A percentile compares a stretch with the other conserved stretches of the same genome.
phyloP scores from a whole-genome alignment of 1,284 basidiomycete genomes.

The Gymnopus androsaceus region DNA sequence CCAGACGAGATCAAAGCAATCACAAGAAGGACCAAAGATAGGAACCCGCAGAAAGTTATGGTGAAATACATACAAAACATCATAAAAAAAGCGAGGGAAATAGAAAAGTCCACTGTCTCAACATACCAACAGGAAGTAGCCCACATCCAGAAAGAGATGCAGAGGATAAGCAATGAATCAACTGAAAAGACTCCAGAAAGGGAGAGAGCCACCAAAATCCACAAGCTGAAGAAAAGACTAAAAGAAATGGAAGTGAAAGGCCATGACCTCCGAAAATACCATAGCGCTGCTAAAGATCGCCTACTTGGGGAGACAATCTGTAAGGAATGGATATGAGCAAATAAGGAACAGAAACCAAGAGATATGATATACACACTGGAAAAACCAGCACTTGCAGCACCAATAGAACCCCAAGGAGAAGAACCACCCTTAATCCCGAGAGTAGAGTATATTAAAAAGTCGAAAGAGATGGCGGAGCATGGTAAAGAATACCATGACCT shows the following conservation, averaged over 20 bases:
- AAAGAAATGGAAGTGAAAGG: too few relatives aligned
- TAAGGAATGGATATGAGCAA: slow-evolving; percentile 27
- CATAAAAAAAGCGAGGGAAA: slow-evolving; percentile 2
- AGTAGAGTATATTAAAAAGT: not conserved
- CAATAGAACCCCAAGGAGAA: not conserved
- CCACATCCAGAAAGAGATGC: slow-evolving; percentile 10
- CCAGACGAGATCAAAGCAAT: too few relatives aligned
- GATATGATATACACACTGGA: slow-evolving; percentile 19
- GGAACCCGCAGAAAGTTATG: slow-evolving; percentile 10
- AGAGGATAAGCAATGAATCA: too few relatives aligned
- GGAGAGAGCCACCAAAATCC: too few relatives aligned
- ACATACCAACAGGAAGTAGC: slow-evolving; percentile 12
- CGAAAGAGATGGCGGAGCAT: slow-evolving; percentile 20
- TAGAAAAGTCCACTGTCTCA: not conserved
- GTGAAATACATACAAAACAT: slow-evolving; percentile 7
- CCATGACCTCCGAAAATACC: not conserved
- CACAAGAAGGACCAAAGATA: not conserved
- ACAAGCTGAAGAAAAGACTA: too few relatives aligned
- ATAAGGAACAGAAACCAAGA: slow-evolving; percentile 21
- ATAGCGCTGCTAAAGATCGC: slow-evolving; percentile 1
- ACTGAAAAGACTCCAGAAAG: too few relatives aligned
- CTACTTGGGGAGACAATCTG: slow-evolving; percentile 25
- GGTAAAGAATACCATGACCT: slow-evolving; percentile 19
- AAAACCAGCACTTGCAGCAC: too few relatives aligned
- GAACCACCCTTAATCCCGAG: not conserved